These are phyloP conservation scores for Stemphylium vesicarium DNA, from an alignment of 2,329 filamentous ascomycete genomes.

Conservation along the genomic window DNA sequence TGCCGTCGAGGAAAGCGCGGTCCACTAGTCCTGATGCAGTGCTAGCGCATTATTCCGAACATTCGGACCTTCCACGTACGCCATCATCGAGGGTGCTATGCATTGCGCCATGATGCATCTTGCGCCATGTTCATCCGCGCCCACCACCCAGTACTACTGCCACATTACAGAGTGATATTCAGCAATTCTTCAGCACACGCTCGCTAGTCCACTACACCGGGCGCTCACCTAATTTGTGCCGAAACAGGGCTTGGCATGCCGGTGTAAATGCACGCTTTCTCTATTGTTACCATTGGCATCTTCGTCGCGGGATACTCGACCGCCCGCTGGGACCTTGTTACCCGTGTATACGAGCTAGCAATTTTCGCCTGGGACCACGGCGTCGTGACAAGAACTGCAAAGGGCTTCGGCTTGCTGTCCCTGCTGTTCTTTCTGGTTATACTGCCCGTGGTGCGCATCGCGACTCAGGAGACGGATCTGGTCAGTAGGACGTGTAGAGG, in stretches of 20 bases:
- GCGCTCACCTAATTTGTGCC: background rate
- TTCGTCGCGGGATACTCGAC: slow-evolving; percentile 99
- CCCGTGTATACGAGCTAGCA: slow-evolving; percentile 92
- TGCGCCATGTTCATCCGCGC: slow-evolving; percentile 24
- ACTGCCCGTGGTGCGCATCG: slow-evolving; percentile 83
- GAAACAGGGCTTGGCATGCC: slow-evolving; percentile 30
- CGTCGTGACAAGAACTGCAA: slow-evolving; percentile 85
- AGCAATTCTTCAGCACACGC: background rate
- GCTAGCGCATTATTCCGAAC: slow-evolving; percentile 7
- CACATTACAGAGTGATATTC: background rate
- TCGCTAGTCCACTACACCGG: background rate
- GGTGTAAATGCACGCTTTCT: slow-evolving; percentile 93
- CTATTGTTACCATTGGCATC: slow-evolving; percentile 91
- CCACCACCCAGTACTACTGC: slow-evolving; percentile 13
- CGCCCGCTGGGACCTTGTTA: slow-evolving; percentile 97
- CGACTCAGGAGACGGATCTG: slow-evolving; percentile 77
- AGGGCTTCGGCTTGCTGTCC: slow-evolving; percentile 83
- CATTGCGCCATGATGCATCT: slow-evolving; percentile 7
- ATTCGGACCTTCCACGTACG: slow-evolving; percentile 18
- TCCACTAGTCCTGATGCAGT: slow-evolving; percentile 1
- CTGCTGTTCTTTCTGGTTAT: slow-evolving; percentile 84
- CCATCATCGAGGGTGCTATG: slow-evolving; percentile 6
- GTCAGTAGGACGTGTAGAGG: slow-evolving; percentile 59
- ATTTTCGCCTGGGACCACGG: slow-evolving; percentile 99
- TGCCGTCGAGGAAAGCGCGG: slow-evolving; percentile 4